These are phyloP conservation scores for Termitomyces sp. DNA, from an alignment of 768 basidiomycete genomes.

Conservation along the genomic window DNA sequence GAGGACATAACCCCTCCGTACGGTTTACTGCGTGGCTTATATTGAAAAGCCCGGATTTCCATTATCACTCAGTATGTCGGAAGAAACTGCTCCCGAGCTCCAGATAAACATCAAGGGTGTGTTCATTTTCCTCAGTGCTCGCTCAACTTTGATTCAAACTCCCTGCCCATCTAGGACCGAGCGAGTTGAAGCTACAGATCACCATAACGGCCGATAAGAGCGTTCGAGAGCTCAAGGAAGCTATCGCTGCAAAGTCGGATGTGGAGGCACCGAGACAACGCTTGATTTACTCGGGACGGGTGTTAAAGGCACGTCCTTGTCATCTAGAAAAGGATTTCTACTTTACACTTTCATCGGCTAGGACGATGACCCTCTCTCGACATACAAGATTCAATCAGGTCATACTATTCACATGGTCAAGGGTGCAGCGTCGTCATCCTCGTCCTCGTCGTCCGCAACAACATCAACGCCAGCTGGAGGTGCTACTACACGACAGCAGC, in stretches of 20 bases:
- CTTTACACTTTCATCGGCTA: conserved; percentile 18
- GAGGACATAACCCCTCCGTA: not conserved
- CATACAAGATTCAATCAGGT: conserved; percentile 85
- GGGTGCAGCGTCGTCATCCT: conserved; percentile 55
- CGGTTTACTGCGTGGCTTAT: not conserved
- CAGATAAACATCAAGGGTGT: conserved; percentile 1
- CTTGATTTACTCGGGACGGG: conserved; percentile 88
- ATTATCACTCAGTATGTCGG: not conserved
- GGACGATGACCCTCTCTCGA: conserved; percentile 78
- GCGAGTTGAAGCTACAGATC: conserved; percentile 89
- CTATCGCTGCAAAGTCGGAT: conserved; percentile 80
- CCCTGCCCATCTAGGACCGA: conserved; percentile 46
- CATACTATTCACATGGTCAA: conserved; percentile 96
- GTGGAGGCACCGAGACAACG: conserved; percentile 85
- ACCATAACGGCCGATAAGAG: conserved; percentile 77
- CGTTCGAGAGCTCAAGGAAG: conserved; percentile 85
- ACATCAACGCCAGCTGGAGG: conserved; percentile 24
- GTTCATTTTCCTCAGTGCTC: not conserved
- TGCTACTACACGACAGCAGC: conserved; percentile 29
- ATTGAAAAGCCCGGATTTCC: too few relatives aligned
- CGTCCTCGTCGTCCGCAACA: conserved; percentile 10
- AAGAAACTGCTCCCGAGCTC: not conserved
- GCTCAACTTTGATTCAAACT: not conserved
- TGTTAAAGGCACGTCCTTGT: conserved; percentile 52
- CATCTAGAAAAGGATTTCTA: not conserved